phyloP scores from a whole-genome alignment of 306 rosid genomes.

The Urtica urens region DNA sequence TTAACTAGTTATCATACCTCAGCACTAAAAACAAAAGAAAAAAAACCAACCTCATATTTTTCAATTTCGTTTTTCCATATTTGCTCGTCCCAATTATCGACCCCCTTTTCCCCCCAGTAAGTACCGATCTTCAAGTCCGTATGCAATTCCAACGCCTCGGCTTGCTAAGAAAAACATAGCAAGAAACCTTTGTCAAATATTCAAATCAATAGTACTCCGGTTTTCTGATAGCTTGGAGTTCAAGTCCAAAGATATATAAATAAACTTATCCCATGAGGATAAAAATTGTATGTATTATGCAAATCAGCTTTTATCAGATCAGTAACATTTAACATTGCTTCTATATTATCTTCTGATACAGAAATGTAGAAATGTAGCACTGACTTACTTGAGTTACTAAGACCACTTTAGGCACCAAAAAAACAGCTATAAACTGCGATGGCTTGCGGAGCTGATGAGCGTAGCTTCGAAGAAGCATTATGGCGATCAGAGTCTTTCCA shows the following conservation, averaged over 20 bases:
- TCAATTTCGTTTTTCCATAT: slow-evolving; percentile 42
- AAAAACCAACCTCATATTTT: slow-evolving; percentile 47
- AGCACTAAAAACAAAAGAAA: not conserved
- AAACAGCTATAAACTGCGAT: slow-evolving; percentile 47
- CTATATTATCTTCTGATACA: not conserved
- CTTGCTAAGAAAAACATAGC: slow-evolving; percentile 44
- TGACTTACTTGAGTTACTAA: slow-evolving; percentile 57
- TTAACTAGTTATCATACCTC: not conserved
- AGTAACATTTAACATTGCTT: not conserved
- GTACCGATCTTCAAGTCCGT: slow-evolving; percentile 61
- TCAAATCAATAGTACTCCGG: no score
- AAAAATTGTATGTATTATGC: no score
- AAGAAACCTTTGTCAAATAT: not conserved
- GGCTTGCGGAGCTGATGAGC: slow-evolving; percentile 63
- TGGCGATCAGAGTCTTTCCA: slow-evolving; percentile 81
- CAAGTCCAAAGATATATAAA: no score
- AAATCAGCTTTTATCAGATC: no score
- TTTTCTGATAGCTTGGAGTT: no score
- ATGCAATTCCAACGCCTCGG: slow-evolving; percentile 43
- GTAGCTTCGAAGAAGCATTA: slow-evolving; percentile 75
- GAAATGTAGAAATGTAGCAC: not conserved
- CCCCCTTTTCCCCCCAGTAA: slow-evolving; percentile 72
- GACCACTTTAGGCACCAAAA: slow-evolving; percentile 80
- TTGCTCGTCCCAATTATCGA: slow-evolving; percentile 52
- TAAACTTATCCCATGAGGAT: no score